Conservation (phyloP, 345 rosid species). For the Sisymbrium altissimum region DNA sequence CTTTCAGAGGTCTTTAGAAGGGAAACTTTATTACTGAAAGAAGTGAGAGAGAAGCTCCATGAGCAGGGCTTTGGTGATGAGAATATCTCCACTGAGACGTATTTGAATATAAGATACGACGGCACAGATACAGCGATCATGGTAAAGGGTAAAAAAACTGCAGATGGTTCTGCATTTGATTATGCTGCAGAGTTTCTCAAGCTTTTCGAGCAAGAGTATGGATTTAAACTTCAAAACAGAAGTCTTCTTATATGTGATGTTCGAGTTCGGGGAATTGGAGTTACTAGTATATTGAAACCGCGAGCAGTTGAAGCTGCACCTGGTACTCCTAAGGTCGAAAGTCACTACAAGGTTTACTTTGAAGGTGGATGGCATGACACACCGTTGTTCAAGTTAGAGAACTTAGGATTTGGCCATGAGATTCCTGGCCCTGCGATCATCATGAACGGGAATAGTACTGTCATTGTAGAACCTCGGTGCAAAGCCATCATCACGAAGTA, state of each 20-base stretch:
- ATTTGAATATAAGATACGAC: constrained; percentile 80
- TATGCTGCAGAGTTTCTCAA: constrained; percentile 70
- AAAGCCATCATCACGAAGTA: constrained; percentile 74
- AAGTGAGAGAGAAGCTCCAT: constrained; percentile 61
- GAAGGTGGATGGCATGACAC: constrained; percentile 71
- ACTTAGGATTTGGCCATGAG: constrained; percentile 64
- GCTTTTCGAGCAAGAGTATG: constrained; percentile 88
- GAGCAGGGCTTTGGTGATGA: constrained; percentile 75
- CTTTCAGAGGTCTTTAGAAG: constrained; percentile 65
- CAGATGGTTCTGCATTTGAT: constrained; percentile 48
- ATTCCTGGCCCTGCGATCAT: constrained; percentile 79
- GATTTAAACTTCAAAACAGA: constrained; percentile 82
- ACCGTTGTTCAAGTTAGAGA: constrained; percentile 77
- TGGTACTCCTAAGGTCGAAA: constrained; percentile 56
- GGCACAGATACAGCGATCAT: constrained; percentile 98
- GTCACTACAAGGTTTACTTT: constrained; percentile 63
- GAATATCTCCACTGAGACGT: constrained; percentile 67
- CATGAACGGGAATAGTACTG: constrained; percentile 98
- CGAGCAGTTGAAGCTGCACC: constrained; percentile 44
- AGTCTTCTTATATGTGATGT: constrained; percentile 79
- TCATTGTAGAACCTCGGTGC: constrained; percentile 85
- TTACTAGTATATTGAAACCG: constrained; percentile 85
- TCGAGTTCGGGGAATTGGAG: constrained; percentile 88
- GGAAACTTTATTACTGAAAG: constrained; percentile 48
- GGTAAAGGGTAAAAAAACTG: constrained; percentile 58